Evolutionary conservation across 2,329 filamentous ascomycete genomes (phyloP).

Genomic region (Scorias spongiosa): DNA sequence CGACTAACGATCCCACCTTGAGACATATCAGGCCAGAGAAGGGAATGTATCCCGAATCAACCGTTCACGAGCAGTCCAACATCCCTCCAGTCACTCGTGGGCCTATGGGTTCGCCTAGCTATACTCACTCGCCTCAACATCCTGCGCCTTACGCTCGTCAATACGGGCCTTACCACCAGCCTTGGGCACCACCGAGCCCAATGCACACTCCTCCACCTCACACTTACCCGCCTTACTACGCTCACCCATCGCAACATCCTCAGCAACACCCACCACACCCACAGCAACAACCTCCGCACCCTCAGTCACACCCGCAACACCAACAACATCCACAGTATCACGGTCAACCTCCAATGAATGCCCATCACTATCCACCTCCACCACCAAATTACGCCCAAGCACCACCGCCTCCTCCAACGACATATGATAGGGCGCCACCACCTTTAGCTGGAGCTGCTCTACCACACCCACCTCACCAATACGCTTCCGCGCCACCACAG

Average conservation of each 20-base stretch:
- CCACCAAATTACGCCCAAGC: conserved; percentile 6
- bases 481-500: conserved; percentile 16
- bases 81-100: conserved; percentile 68
- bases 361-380: not conserved
- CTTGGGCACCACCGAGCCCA: conserved; percentile 27
- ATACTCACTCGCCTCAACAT: conserved; percentile 36
- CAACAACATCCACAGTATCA: conserved; percentile 4
- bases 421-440: conserved; percentile 26
- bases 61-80: conserved; percentile 68
- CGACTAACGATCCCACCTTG: conserved; percentile 63
- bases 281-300: not conserved
- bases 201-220: conserved; percentile 25
- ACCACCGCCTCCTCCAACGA: conserved; percentile 14
- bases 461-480: conserved; percentile 19
- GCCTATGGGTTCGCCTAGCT: conserved; percentile 46
- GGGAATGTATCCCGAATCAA: conserved; percentile 95
- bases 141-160: conserved; percentile 24
- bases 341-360: not conserved
- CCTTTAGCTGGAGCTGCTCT: conserved; percentile 20
- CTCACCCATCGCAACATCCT: conserved; percentile 11
- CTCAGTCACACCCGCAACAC: not conserved
- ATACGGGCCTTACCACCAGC: conserved; percentile 22
- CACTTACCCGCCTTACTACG: conserved; percentile 8
- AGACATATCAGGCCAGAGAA: conserved; percentile 75
- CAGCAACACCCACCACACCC: conserved; percentile 19